These are phyloP conservation scores for Trichoderma sp. DNA, from an alignment of 2,329 filamentous ascomycete species.

Conservation along the genomic window DNA sequence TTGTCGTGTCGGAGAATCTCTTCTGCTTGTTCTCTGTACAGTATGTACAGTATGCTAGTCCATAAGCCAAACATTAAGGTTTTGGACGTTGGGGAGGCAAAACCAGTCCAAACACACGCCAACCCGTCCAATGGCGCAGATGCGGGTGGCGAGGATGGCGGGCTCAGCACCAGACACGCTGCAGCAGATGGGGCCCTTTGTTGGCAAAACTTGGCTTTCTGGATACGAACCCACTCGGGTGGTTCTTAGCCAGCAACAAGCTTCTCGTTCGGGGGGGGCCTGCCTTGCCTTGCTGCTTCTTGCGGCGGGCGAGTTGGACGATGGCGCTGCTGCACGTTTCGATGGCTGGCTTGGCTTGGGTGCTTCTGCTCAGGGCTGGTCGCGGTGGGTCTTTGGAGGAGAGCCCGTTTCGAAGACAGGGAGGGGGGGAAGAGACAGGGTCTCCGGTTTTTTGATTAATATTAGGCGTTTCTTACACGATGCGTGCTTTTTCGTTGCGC, in stretches of 20 bases:
- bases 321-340: slow-evolving; percentile 28
- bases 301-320: slow-evolving; percentile 22
- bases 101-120: slow-evolving; percentile 1
- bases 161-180: slow-evolving; percentile 4
- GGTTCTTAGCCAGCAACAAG: neutral
- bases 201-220: slow-evolving; percentile 19
- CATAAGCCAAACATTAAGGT: slow-evolving; percentile 17
- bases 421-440: neutral
- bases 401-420: neutral
- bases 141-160: slow-evolving; percentile 14
- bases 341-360: slow-evolving; percentile 15
- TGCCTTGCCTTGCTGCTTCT: neutral
- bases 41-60: neutral
- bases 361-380: slow-evolving; percentile 11
- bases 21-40: neutral
- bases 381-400: slow-evolving; percentile 13
- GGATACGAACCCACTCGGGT: slow-evolving; percentile 10
- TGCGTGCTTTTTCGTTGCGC: neutral
- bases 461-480: neutral
- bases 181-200: slow-evolving; percentile 2
- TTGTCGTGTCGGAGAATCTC: neutral
- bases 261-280: neutral
- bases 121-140: slow-evolving; percentile 6
- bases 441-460: slow-evolving; percentile 14
- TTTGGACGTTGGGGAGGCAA: slow-evolving; percentile 11